Percentiles rank a stretch among this genome's conserved stretches.
phyloP scores from a whole-genome alignment of 345 rosid species.

The Eucalyptus camaldulensis region DNA sequence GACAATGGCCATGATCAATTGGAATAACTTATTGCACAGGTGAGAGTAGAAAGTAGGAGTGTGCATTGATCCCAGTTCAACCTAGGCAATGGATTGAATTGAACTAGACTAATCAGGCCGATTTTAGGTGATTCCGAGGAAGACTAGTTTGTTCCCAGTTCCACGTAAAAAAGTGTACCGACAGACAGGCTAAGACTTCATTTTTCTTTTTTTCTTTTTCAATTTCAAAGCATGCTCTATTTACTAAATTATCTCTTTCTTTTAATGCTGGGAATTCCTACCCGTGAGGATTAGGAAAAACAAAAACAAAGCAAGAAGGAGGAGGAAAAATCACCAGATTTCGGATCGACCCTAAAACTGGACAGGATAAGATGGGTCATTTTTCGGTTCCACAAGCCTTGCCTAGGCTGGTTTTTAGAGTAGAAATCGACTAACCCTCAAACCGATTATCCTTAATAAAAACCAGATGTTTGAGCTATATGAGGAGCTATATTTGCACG shows the following conservation, averaged over 20 bases:
- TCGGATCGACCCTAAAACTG: rapidly evolving
- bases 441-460: not conserved
- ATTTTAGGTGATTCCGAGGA: rapidly evolving
- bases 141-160: rapidly evolving
- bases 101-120: rapidly evolving
- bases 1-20: not conserved
- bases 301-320: not conserved
- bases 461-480: not conserved
- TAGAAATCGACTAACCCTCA: not conserved
- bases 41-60: not conserved
- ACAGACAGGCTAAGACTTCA: rapidly evolving
- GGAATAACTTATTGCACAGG: rapidly evolving
- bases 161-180: rapidly evolving
- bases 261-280: not conserved
- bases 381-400: rapidly evolving
- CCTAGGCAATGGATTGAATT: rapidly evolving
- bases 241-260: not conserved
- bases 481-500: not conserved
- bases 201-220: rapidly evolving
- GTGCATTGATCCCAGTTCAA: rapidly evolving
- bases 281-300: not conserved
- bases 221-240: not conserved
- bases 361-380: rapidly evolving
- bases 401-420: not conserved
- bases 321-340: rapidly evolving